A percentile compares a stretch with the other conserved stretches of the same genome.
These are phyloP conservation scores for Chrysanthemum lavandulifolium DNA, from an alignment of 129 eudicot genomes.

Conservation along the genomic window DNA sequence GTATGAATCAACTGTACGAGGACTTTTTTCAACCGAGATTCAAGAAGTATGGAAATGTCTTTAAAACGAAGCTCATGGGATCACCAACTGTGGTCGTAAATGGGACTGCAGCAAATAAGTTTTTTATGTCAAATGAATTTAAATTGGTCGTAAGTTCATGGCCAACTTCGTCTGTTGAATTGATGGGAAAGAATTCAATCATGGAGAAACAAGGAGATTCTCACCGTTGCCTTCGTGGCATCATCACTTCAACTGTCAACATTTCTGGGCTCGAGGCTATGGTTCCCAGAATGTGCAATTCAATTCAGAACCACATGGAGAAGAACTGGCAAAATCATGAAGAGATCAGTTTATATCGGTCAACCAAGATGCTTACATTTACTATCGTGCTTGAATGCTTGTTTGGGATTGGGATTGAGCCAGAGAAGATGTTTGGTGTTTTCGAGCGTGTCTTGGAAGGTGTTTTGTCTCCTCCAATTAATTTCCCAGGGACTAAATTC, in stretches of 20 bases:
- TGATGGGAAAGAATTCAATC: conserved; percentile 72
- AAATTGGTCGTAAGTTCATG: conserved; percentile 83
- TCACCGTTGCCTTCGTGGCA: conserved; percentile 57
- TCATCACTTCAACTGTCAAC: conserved; percentile 54
- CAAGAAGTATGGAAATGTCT: conserved; percentile 49
- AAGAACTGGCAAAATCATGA: conserved; percentile 44
- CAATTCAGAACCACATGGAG: conserved; percentile 46
- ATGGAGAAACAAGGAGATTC: conserved; percentile 88
- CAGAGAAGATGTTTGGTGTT: conserved; percentile 39
- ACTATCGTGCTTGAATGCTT: conserved; percentile 70
- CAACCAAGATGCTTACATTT: conserved; percentile 61
- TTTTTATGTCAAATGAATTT: conserved; percentile 81
- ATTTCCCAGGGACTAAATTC: conserved; percentile 68
- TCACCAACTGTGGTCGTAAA: conserved; percentile 68
- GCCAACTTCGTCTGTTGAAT: conserved; percentile 77
- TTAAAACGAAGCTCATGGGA: conserved; percentile 85
- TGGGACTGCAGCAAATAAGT: conserved; percentile 67
- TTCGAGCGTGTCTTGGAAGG: conserved; percentile 80
- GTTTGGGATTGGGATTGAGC: conserved; percentile 59
- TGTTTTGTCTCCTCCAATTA: conserved; percentile 52
- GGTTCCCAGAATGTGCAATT: conserved; percentile 67
- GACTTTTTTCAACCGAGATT: conserved; percentile 60
- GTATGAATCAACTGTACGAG: conserved; percentile 49
- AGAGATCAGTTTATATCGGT: conserved; percentile 43
- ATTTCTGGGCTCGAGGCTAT: conserved; percentile 42